Percentiles rank a stretch among this genome's conserved stretches.
phyloP scores from a whole-genome alignment of 1,139 yeast species.

The Magnusiomyces suaveolens region DNA sequence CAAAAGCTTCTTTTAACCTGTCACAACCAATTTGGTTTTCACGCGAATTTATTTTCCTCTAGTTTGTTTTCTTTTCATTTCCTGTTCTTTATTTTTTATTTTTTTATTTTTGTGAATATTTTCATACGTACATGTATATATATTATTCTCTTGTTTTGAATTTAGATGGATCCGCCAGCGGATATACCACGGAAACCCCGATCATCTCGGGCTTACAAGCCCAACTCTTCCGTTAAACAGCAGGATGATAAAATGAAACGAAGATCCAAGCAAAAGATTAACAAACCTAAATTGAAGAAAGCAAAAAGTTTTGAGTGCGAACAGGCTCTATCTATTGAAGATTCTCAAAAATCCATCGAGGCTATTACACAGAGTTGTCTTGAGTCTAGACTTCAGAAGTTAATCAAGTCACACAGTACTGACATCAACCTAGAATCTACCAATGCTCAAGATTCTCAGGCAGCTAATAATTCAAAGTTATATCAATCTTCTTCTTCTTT shows the following conservation, averaged over 20 bases:
- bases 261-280: background rate
- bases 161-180: background rate
- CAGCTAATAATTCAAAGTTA: slow-evolving; percentile 99
- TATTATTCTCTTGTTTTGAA: background rate
- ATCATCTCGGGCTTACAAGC: background rate
- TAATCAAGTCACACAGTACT: background rate
- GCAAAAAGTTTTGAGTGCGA: background rate
- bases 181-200: background rate
- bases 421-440: background rate
- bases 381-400: background rate
- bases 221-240: background rate
- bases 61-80: too few relatives aligned
- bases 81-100: background rate
- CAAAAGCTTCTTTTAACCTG: too few relatives aligned
- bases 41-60: too few relatives aligned
- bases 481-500: slow-evolving; percentile 42
- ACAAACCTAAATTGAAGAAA: background rate
- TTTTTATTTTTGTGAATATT: background rate
- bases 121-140: background rate
- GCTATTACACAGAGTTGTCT: background rate
- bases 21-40: too few relatives aligned
- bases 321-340: background rate
- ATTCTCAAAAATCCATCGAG: background rate
- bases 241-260: background rate
- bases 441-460: background rate